Percentiles rank a stretch among this genome's conserved stretches.
phyloP scores from a whole-genome alignment of 805 yeast genomes.

The Schizosaccharomyces pombe region DNA sequence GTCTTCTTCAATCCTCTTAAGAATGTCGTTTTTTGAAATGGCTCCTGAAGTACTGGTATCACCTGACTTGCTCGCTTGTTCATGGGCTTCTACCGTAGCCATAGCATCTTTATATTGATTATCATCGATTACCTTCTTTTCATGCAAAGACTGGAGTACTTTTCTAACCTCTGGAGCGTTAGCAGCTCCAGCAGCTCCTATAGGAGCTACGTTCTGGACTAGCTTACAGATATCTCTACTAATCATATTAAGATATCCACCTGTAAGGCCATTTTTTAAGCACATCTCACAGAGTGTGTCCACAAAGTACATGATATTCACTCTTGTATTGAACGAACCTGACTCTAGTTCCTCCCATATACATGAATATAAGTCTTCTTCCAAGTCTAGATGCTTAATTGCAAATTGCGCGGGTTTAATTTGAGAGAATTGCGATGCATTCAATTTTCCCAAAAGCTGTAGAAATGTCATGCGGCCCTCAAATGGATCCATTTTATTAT shows the following conservation, averaged over 20 bases:
- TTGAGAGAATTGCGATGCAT: slow-evolving; percentile 30
- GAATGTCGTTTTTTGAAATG: slow-evolving; percentile 26
- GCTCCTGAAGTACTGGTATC: neutral
- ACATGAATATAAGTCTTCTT: slow-evolving; percentile 46
- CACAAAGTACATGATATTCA: slow-evolving; percentile 45
- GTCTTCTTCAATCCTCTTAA: slow-evolving; percentile 74
- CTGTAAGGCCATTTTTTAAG: slow-evolving; percentile 9
- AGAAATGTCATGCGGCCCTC: slow-evolving; percentile 61
- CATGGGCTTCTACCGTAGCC: slow-evolving; percentile 7
- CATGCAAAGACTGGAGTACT: slow-evolving; percentile 9
- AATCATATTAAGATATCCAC: slow-evolving; percentile 13
- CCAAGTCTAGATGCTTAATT: slow-evolving; percentile 27
- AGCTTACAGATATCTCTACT: slow-evolving; percentile 13
- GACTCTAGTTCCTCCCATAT: slow-evolving; percentile 34
- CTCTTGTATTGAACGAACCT: slow-evolving; percentile 30
- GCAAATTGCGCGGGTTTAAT: slow-evolving; percentile 32
- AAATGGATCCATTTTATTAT: slow-evolving; percentile 63
- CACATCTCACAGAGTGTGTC: slow-evolving; percentile 29
- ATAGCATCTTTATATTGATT: slow-evolving; percentile 9
- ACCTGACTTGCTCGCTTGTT: neutral
- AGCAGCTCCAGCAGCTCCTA: slow-evolving; percentile 9
- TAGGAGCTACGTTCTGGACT: slow-evolving; percentile 14
- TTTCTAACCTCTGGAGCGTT: slow-evolving; percentile 13
- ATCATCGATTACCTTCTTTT: slow-evolving; percentile 3
- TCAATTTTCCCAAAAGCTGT: slow-evolving; percentile 37